A percentile compares a stretch with the other conserved stretches of the same genome.
phyloP scores from a whole-genome alignment of 345 rosid species.

The Turnera subulata region DNA sequence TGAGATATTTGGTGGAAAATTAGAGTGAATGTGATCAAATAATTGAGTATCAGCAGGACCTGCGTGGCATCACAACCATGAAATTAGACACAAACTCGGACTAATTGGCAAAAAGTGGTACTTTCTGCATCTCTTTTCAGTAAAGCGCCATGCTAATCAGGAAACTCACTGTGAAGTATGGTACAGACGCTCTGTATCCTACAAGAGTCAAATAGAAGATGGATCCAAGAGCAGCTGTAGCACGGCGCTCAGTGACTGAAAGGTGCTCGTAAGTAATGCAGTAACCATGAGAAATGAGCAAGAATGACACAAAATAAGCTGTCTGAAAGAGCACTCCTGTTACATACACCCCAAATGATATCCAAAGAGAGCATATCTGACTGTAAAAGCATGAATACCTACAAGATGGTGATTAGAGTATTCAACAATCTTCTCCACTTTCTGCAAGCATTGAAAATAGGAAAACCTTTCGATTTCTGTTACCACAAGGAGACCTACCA shows the following conservation, averaged over 20 bases:
- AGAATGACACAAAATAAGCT: conserved; percentile 78
- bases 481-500: conserved; percentile 44
- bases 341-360: conserved; percentile 91
- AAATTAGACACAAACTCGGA: background rate
- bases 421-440: background rate
- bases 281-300: conserved; percentile 90
- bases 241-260: conserved; percentile 66
- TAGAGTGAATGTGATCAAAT: conserved; percentile 68
- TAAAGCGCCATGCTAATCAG: background rate
- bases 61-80: conserved; percentile 24
- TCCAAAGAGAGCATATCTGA: conserved; percentile 85
- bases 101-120: background rate
- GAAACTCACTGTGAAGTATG: conserved; percentile 74
- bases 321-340: conserved; percentile 94
- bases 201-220: conserved; percentile 82
- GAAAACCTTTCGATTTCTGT: background rate
- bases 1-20: conserved; percentile 81
- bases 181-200: conserved; percentile 92
- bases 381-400: conserved; percentile 89
- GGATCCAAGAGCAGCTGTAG: conserved; percentile 80
- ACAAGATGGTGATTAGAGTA: conserved; percentile 12
- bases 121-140: conserved; percentile 14
- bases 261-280: conserved; percentile 88
- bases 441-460: conserved; percentile 7
- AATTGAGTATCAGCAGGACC: conserved; percentile 81